Evolutionary conservation across 257 asterid species (phyloP).

Genomic region (Striga asiatica): DNA sequence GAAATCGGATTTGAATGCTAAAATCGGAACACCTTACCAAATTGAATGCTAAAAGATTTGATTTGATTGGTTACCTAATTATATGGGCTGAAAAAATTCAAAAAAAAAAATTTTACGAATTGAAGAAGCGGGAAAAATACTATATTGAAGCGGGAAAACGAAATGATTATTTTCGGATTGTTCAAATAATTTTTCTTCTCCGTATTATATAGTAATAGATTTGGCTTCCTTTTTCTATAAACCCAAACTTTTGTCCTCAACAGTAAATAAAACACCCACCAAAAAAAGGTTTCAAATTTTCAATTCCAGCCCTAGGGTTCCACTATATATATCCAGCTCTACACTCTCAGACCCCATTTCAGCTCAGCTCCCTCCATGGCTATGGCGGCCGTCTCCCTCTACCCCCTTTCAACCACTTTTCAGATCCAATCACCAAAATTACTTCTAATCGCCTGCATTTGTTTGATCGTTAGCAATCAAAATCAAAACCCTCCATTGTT

Average conservation of each 20-base stretch:
- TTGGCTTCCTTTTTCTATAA: neutral
- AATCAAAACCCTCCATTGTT: neutral
- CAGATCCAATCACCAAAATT: neutral
- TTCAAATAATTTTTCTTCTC: too few relatives aligned
- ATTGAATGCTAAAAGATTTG: too few relatives aligned
- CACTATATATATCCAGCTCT: conserved; percentile 13
- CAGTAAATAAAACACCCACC: neutral
- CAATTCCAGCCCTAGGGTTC: conserved; percentile 11
- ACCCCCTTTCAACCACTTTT: neutral
- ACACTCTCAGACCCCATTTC: neutral
- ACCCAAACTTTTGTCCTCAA: conserved; percentile 11
- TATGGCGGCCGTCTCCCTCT: neutral
- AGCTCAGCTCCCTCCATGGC: neutral
- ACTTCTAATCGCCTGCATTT: neutral
- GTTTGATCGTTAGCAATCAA: too few relatives aligned
- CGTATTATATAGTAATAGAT: too few relatives aligned
- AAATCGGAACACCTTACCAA: too few relatives aligned
- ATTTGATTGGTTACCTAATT: too few relatives aligned
- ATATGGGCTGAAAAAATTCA: too few relatives aligned
- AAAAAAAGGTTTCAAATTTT: neutral
- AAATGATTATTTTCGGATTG: too few relatives aligned
- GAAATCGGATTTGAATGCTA: too few relatives aligned
- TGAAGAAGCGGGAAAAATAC: too few relatives aligned
- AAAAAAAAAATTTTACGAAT: too few relatives aligned
- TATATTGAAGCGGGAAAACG: too few relatives aligned